These are phyloP conservation scores for Aspergillus kassunensis DNA, from an alignment of 495 filamentous ascomycete genomes.

Conservation along the genomic window DNA sequence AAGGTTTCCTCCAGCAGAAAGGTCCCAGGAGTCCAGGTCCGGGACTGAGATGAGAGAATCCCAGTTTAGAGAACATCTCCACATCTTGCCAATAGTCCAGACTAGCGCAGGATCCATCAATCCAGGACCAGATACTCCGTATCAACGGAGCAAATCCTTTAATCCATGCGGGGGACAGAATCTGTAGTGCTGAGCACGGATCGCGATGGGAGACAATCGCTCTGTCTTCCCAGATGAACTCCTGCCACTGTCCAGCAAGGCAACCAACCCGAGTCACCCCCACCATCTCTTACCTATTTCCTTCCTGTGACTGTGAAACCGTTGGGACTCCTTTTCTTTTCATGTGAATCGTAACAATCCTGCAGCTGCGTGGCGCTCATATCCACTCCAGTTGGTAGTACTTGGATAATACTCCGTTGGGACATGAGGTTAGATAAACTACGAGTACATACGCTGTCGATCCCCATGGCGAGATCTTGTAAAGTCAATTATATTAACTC, in stretches of 20 bases:
- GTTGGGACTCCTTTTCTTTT: neutral
- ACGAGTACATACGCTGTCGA: neutral
- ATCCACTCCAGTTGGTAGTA: neutral
- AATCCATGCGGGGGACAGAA: slow-evolving; percentile 19
- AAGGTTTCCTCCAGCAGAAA: too few species aligned
- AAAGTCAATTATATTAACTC: slow-evolving; percentile 15
- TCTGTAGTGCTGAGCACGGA: slow-evolving; percentile 3
- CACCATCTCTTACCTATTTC: slow-evolving; percentile 8
- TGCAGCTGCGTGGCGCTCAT: slow-evolving; percentile 1
- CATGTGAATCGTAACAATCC: slow-evolving; percentile 7
- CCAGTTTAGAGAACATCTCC: too few species aligned
- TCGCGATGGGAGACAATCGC: neutral
- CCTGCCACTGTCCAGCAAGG: slow-evolving; percentile 7
- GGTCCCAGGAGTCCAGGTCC: too few species aligned
- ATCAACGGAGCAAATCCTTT: neutral
- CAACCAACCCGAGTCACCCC: slow-evolving; percentile 4
- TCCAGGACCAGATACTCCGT: too few species aligned
- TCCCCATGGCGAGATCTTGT: neutral
- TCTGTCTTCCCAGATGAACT: slow-evolving; percentile 1
- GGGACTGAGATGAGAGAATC: too few species aligned
- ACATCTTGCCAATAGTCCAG: slow-evolving; percentile 14
- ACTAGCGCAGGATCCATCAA: slow-evolving; percentile 10
- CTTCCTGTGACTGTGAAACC: neutral
- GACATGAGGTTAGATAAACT: slow-evolving; percentile 1
- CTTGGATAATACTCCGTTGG: neutral